Evolutionary conservation across 2,329 filamentous ascomycete species (phyloP).

Genomic region (Zalaria obscura): DNA sequence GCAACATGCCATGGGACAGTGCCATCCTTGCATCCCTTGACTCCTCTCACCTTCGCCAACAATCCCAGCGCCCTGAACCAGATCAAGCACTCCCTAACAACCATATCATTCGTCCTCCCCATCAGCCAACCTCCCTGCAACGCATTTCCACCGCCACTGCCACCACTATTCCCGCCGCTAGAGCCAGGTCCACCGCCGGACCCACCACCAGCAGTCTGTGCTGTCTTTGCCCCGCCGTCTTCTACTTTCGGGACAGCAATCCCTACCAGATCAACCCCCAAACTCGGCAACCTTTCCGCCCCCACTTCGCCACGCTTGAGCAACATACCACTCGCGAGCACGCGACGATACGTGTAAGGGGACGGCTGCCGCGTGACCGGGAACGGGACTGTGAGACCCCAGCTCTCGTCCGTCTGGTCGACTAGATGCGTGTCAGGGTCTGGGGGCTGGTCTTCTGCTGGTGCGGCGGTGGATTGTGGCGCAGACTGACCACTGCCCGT

Average conservation of each 20-base stretch:
- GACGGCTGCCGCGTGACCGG: constrained; percentile 34
- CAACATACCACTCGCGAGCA: constrained; percentile 27
- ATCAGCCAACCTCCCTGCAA: constrained; percentile 1
- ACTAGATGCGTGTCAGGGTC: constrained; percentile 56
- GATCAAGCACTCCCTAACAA: constrained; percentile 55
- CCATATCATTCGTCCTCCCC: constrained; percentile 32
- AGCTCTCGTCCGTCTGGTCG: constrained; percentile 61
- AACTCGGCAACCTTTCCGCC: constrained; percentile 9
- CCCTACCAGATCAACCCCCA: constrained; percentile 25
- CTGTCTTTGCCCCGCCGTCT: not conserved
- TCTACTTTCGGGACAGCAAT: constrained; percentile 5
- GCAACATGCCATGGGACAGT: constrained; percentile 68
- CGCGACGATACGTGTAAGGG: constrained; percentile 10
- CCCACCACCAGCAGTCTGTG: too few relatives aligned
- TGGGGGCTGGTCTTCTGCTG: constrained; percentile 31
- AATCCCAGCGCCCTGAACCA: constrained; percentile 57
- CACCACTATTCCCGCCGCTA: too few relatives aligned
- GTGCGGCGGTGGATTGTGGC: constrained; percentile 30
- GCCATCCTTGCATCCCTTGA: constrained; percentile 41
- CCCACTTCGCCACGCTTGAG: constrained; percentile 23
- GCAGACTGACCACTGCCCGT: not conserved
- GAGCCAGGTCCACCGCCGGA: too few relatives aligned
- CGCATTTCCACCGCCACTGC: too few relatives aligned
- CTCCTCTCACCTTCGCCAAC: constrained; percentile 51
- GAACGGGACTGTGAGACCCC: constrained; percentile 50